phyloP scores from a whole-genome alignment of 176 grass and related monocot genomes.

The Avena eriantha region DNA sequence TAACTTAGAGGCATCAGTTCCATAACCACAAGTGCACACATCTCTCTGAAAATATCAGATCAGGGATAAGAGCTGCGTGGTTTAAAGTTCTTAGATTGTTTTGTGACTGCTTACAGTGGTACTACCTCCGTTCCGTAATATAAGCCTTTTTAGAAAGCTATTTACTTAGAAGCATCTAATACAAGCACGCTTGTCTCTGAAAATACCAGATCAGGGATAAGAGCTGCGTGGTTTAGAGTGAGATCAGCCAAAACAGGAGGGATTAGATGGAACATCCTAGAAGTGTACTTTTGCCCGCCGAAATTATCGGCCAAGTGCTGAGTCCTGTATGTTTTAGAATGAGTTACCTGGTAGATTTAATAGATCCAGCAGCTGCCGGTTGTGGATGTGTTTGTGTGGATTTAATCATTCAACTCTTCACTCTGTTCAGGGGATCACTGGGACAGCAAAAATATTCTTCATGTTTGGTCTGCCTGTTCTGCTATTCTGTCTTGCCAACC shows the following conservation, averaged over 20 bases:
- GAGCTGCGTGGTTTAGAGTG: neutral
- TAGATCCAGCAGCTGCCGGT: neutral
- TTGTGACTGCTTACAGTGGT: neutral
- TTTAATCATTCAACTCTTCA: neutral
- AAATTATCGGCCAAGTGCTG: neutral
- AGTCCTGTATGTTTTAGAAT: neutral
- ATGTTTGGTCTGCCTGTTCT: neutral
- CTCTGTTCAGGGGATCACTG: neutral
- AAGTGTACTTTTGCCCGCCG: neutral
- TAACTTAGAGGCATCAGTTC: neutral
- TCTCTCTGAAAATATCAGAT: neutral
- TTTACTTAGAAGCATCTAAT: neutral
- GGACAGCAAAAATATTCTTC: neutral
- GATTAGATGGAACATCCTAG: neutral
- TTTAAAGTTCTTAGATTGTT: neutral
- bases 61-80: neutral
- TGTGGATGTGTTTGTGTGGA: neutral
- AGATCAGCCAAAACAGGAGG: too few relatives aligned
- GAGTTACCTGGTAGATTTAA: neutral
- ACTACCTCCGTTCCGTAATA: too few relatives aligned
- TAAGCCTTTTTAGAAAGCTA: too few relatives aligned
- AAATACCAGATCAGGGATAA: neutral
- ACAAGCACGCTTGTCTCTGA: neutral
- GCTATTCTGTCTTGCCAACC: neutral
- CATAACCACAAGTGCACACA: neutral